Evolutionary conservation across 2,329 filamentous ascomycete species (phyloP), one percentile per base, ranked within the genome.

Genomic region (Cryphonectria carpinicola): DNA sequence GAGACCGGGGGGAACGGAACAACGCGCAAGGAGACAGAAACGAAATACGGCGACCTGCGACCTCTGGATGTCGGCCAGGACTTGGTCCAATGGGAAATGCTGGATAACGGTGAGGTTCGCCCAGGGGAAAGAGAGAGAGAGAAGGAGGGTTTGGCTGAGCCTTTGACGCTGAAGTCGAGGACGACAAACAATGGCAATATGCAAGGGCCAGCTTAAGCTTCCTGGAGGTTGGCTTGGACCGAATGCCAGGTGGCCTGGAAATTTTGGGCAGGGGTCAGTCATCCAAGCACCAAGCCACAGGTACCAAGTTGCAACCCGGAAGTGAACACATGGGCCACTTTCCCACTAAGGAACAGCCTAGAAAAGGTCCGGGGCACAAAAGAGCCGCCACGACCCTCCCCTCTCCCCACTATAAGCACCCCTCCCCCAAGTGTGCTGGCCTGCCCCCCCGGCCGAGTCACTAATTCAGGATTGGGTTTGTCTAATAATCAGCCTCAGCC

Each of bases 221-320:
- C 39, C 22, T 64, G 10, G 22, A 43, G 60, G 43, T 49, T 62
- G 14, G 56, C 32, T 25, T 76, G 76, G 79, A 80, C 80, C 78
- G 37, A 10, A 61, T 60, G 65, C 65, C 65, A 67, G 65, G 79
- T 80, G 79, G 79, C 79, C 79, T 80, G 77, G 74, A 80, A 78
- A 78, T 75, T 73, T 72, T 54, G 64, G 71, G 73, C 73, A 73
- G 69, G 75, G 76, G 75, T 75, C 74, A 61, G 75, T 65, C 37
- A 41, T 49, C n/a, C 41, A 43, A 43, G 41, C 41, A 43, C 41
- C 22, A 49, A 22, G 19, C 46, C 46, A 49, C 22, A n/a, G 5
- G 43, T 49, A 49, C 46, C 46, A n/a, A n/a, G 43, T 8, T 19
- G 41, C 63, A 35, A 35, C 25, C 41, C 8, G 63, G 63, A 65